Base-by-base conservation (phyloP, 1,284 basidiomycete genomes). In the Cryptococcus hybrid region DNA sequence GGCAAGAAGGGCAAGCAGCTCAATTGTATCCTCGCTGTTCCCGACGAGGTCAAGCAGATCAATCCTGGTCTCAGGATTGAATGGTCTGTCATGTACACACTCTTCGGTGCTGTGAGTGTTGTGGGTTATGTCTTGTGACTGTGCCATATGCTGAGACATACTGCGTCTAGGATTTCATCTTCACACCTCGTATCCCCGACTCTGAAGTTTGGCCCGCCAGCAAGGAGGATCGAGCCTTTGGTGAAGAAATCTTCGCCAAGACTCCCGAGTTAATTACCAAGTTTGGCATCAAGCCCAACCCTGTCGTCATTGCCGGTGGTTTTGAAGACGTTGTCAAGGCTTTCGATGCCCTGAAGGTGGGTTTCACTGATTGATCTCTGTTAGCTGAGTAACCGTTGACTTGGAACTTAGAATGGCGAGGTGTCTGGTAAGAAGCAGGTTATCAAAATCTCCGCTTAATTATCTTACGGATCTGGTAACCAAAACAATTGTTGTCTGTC, bases 41-140 rank as follows among this genome's bases (percentile, higher is more conserved):
- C 55, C 12, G 58, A 61, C 13, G 58, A 61, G 36, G 58, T 57
- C 18, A 53, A 60, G 47, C 56, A 60, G 47, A 52, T 64, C 49
- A 47, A 47, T 12, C 56, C 62, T n/a, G 65, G 68, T 18, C 60
- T 74, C 52, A 62, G 69, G 51, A 53, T 67, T 37, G 63, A 60
- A 30, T 47, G 46, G n/a, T 73, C 69, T 7, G 56, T 73, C 40
- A 67, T 72, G 54, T 74, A 73, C 63, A 69, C 70, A 3, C 51
- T 68, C 9, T 67, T 67, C 48, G 72, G 72, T 9, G 58, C 52
- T 7, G 65, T 65, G 18, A 58, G 65, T 61, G 1, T 34, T 37
- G 18, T n/a, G 4, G 30, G 4, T 30, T 4, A 30, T 37, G 36
- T 55, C n/a, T n/a, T 11, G 9, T 34, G 37, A 37, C n/a, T 47